Conservation (phyloP, 2,329 filamentous ascomycete genomes). For the Microdochium paspali region DNA sequence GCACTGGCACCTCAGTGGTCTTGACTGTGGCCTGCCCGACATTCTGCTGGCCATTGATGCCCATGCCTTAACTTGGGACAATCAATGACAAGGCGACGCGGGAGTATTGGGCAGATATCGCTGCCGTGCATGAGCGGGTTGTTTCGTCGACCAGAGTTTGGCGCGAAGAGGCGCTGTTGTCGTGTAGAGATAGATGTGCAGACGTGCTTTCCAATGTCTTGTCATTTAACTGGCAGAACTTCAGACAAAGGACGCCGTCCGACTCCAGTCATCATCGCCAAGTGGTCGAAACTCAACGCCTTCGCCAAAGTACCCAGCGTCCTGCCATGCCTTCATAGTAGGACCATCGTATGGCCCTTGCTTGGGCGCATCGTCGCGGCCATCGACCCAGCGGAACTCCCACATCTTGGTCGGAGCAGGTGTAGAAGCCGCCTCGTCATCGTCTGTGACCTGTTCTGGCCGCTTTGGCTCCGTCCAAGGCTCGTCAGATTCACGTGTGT, state of each 20-base stretch:
- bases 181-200: too few relatives aligned
- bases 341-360: constrained; percentile 81
- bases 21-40: too few relatives aligned
- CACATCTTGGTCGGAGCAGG: constrained; percentile 43
- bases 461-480: constrained; percentile 57
- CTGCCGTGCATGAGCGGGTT: too few relatives aligned
- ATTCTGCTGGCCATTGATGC: too few relatives aligned
- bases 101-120: too few relatives aligned
- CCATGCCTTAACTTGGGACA: too few relatives aligned
- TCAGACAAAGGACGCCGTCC: background rate
- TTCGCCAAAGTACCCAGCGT: constrained; percentile 86
- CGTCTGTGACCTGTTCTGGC: constrained; percentile 19
- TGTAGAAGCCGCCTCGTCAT: constrained; percentile 7
- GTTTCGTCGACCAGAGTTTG: too few relatives aligned
- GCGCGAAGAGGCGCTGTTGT: too few relatives aligned
- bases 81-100: too few relatives aligned
- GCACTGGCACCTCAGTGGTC: too few relatives aligned
- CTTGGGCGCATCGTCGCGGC: constrained; percentile 64
- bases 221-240: too few relatives aligned
- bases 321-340: constrained; percentile 86
- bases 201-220: too few relatives aligned
- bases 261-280: constrained; percentile 32
- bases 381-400: constrained; percentile 92
- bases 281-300: constrained; percentile 69
- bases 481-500: constrained; percentile 76